These are phyloP conservation scores for Nannochloropsis oceanica DNA, from an alignment of 108 stramenopile species.

Conservation along the genomic window DNA sequence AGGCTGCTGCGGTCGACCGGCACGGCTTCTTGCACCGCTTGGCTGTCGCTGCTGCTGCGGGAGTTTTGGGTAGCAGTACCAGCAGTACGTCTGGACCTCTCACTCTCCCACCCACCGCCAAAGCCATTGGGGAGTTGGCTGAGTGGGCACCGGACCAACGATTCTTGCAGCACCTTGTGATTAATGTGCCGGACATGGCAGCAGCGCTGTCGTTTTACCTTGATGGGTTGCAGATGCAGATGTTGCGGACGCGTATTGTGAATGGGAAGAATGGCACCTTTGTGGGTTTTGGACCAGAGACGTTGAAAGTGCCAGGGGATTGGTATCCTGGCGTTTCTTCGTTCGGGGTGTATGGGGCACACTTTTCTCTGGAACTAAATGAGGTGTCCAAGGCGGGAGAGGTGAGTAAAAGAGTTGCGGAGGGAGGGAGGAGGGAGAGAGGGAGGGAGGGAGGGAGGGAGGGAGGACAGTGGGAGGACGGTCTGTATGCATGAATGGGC, in stretches of 20 bases:
- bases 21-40: background rate
- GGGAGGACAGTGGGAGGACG: background rate
- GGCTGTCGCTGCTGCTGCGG: background rate
- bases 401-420: background rate
- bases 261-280: slow-evolving; percentile 16
- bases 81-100: background rate
- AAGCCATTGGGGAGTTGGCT: slow-evolving; percentile 16
- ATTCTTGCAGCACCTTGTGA: slow-evolving; percentile 18
- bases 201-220: slow-evolving; percentile 19
- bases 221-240: slow-evolving; percentile 21
- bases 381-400: background rate
- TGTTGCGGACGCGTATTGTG: slow-evolving; percentile 10
- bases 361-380: slow-evolving; percentile 26
- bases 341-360: slow-evolving; percentile 13
- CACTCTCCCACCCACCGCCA: background rate
- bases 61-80: background rate
- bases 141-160: slow-evolving; percentile 12
- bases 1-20: background rate
- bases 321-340: slow-evolving; percentile 17
- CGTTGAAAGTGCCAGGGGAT: slow-evolving; percentile 8
- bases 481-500: too few relatives aligned
- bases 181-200: slow-evolving; percentile 28
- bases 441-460: too few relatives aligned
- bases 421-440: background rate
- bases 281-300: slow-evolving; percentile 27